phyloP scores from a whole-genome alignment of 768 basidiomycete species.

The Calvatia gigantea region DNA sequence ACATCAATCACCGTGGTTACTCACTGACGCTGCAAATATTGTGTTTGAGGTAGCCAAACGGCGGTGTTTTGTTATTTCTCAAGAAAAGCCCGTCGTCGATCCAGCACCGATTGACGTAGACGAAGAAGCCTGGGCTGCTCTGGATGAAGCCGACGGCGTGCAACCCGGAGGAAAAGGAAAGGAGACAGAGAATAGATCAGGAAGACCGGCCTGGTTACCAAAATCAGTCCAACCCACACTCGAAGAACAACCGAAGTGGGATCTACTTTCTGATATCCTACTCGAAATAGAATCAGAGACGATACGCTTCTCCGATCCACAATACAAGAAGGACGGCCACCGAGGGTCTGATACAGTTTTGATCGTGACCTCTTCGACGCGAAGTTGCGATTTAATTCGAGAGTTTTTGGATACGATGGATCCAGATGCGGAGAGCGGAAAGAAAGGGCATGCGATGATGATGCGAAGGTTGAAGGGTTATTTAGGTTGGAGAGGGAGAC shows the following conservation, averaged over 20 bases:
- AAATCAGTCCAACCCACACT: conserved; percentile 79
- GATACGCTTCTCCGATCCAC: conserved; percentile 52
- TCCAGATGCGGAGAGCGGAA: conserved; percentile 49
- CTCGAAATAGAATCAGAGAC: conserved; percentile 90
- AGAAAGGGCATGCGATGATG: conserved; percentile 77
- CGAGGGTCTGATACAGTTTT: conserved; percentile 75
- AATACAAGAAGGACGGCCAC: conserved; percentile 26
- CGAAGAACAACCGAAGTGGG: conserved; percentile 97
- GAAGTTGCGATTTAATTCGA: conserved; percentile 68
- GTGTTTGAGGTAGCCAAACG: conserved; percentile 80
- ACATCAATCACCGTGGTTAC: conserved; percentile 84
- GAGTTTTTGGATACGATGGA: conserved; percentile 77
- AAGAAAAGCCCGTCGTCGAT: conserved; percentile 17
- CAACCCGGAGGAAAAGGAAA: background rate
- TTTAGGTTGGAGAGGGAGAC: conserved; percentile 77
- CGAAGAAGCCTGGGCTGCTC: conserved; percentile 72
- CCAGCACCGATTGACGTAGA: conserved; percentile 40
- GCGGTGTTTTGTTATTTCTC: conserved; percentile 66
- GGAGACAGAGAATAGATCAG: conserved; percentile 20
- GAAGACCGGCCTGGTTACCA: conserved; percentile 67
- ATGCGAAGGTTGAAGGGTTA: conserved; percentile 66
- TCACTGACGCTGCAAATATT: conserved; percentile 85
- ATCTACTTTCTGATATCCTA: conserved; percentile 75
- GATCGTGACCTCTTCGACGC: conserved; percentile 82
- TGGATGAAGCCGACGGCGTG: conserved; percentile 58